Base-by-base conservation (phyloP, 495 filamentous ascomycete species). In the Pseudoneurospora amorphoporcata region DNA sequence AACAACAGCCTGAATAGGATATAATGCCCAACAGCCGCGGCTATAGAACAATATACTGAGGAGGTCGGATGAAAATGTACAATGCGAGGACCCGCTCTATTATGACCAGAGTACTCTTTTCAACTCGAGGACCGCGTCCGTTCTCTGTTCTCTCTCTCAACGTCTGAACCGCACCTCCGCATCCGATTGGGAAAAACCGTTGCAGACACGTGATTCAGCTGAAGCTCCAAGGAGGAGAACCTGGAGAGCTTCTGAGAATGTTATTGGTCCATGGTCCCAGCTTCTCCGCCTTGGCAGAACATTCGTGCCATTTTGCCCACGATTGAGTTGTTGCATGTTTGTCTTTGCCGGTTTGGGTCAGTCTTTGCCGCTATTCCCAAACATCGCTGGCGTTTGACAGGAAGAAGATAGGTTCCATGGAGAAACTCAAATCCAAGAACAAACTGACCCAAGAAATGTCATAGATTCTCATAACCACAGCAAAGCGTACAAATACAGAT, bases 11-110 rank as follows among this genome's bases (percentile, higher is more conserved):
- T 23, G 23, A 23, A 17, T 17, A 61, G 17, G 53, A 65, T 35
- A 3, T 2, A 65, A 17, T 35, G 32, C 14, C 29, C 53, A 35
- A 65, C 7, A 65, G 14, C 23, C 29, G 14, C 3, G 7, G 8
- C 53, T 8, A 9, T n/a, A 47, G 8, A 12, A 37, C 23, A 23
- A 58, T n/a, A 58, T 12, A 53, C 38, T 79, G 76, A 69, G n/a
- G n/a, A n/a, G n/a, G n/a, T 73, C 69, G 68, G 73, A 69, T 39
- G 72, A 74, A 79, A 81, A 81, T 81, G 77, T 75, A 72, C 68
- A 78, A 81, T 81, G 73, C 53, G 53, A 76, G 69, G 53, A 23
- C 23, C 23, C 23, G 37, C 41, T 41, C 42, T 75, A 73, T 76
- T 78, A 79, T 74, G 72, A 72, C 68, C 68, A 76, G 76, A 79